Evolutionary conservation across 2,329 filamentous ascomycete genomes (phyloP).

Genomic region (Elsinoe ampelina): DNA sequence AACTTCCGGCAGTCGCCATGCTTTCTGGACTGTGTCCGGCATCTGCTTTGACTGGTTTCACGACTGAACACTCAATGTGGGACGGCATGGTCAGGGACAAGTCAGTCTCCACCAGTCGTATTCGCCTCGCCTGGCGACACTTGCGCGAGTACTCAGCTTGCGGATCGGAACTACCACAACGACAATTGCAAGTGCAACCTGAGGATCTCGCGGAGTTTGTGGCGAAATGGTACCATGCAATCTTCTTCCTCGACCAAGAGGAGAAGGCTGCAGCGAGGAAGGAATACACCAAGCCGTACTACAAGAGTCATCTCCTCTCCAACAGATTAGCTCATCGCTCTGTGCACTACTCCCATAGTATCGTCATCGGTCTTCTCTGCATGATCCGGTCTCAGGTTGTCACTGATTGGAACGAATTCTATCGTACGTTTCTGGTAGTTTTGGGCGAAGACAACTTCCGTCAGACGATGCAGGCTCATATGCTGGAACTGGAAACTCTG

Average conservation of each 20-base stretch:
- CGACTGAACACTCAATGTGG: neutral
- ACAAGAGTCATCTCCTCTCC: neutral
- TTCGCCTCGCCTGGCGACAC: neutral
- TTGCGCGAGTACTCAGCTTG: neutral
- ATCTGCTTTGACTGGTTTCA: neutral
- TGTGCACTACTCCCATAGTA: neutral
- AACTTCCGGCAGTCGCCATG: neutral
- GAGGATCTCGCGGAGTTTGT: neutral
- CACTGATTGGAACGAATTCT: too few relatives aligned
- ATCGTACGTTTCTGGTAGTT: too few relatives aligned
- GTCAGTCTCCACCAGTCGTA: neutral
- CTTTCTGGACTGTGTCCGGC: neutral
- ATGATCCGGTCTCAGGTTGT: too few relatives aligned
- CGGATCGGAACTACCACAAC: neutral
- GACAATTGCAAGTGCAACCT: neutral
- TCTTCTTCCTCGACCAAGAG: neutral
- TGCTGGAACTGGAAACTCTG: too few relatives aligned
- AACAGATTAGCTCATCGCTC: neutral
- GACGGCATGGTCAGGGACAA: neutral
- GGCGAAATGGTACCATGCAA: neutral
- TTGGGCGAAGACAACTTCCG: too few relatives aligned
- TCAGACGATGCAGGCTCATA: too few relatives aligned
- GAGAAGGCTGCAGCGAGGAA: neutral
- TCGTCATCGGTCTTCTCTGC: neutral
- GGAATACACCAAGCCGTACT: neutral